phyloP scores from a whole-genome alignment of 1,284 basidiomycete genomes.

The Moniliophthora roreri region DNA sequence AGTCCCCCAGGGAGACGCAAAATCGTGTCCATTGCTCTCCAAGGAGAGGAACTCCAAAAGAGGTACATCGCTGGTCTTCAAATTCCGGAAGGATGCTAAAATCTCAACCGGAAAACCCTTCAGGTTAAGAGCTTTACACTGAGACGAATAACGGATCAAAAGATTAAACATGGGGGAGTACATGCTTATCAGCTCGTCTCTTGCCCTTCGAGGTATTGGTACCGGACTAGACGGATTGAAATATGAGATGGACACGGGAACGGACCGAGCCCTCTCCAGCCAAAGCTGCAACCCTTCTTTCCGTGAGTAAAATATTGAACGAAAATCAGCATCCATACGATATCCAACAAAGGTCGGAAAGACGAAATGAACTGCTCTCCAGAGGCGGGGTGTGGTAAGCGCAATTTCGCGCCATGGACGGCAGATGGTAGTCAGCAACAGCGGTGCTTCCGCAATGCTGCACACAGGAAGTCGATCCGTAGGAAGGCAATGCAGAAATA shows the following conservation, averaged over 20 bases:
- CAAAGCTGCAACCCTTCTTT: not conserved
- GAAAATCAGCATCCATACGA: not conserved
- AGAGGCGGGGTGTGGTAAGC: not conserved
- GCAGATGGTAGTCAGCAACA: conserved; percentile 5
- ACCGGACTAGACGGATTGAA: too few relatives aligned
- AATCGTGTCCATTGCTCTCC: too few relatives aligned
- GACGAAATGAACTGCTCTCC: conserved; percentile 7
- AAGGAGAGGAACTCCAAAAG: too few relatives aligned
- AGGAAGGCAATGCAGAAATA: conserved; percentile 5
- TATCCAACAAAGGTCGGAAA: not conserved
- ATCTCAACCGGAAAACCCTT: too few relatives aligned
- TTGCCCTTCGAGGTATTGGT: too few relatives aligned
- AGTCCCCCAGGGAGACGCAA: too few relatives aligned
- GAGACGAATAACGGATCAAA: too few relatives aligned
- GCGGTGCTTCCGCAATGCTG: not conserved
- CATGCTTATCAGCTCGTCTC: too few relatives aligned
- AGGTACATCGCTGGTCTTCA: too few relatives aligned
- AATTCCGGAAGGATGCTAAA: too few relatives aligned
- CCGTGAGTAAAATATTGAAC: not conserved
- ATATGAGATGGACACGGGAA: not conserved
- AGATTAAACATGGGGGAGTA: too few relatives aligned
- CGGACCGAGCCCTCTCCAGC: not conserved
- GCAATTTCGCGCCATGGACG: conserved; percentile 4
- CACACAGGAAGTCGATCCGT: not conserved
- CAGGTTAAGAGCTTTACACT: too few relatives aligned